phyloP scores from a whole-genome alignment of 768 basidiomycete genomes.

The Trametes sanguinea region DNA sequence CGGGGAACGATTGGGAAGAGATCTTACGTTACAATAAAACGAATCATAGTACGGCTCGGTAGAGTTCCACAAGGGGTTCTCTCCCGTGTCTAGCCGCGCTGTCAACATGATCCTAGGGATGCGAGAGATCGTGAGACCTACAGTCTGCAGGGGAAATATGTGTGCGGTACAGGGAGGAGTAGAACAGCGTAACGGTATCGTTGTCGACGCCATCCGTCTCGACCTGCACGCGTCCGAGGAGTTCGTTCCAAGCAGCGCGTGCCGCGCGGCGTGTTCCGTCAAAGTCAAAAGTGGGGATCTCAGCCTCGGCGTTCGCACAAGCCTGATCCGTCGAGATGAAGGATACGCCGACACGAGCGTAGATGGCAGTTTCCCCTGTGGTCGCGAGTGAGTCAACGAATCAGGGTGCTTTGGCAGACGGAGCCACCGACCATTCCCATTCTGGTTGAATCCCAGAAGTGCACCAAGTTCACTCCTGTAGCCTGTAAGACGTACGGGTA shows the following conservation, averaged over 20 bases:
- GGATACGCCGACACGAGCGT: conserved; percentile 65
- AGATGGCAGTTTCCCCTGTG: conserved; percentile 42
- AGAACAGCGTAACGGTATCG: conserved; percentile 57
- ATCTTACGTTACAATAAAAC: conserved; percentile 62
- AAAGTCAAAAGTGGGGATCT: conserved; percentile 62
- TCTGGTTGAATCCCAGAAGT: conserved; percentile 51
- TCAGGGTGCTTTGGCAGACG: too few species aligned
- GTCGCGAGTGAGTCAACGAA: not conserved
- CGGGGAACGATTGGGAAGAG: not conserved
- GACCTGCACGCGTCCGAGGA: conserved; percentile 56
- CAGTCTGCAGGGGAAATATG: conserved; percentile 69
- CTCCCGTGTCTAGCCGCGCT: conserved; percentile 50
- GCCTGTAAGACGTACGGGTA: conserved; percentile 32
- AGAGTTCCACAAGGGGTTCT: conserved; percentile 66
- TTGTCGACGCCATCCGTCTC: conserved; percentile 47
- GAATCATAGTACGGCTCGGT: conserved; percentile 65
- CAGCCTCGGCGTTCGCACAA: conserved; percentile 59
- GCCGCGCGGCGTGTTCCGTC: conserved; percentile 46
- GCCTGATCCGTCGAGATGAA: conserved; percentile 63
- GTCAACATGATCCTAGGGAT: too few species aligned
- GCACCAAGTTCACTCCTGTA: conserved; percentile 55
- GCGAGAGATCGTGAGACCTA: conserved; percentile 33
- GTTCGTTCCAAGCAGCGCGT: conserved; percentile 56
- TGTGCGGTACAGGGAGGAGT: conserved; percentile 64
- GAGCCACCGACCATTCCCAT: conserved; percentile 30